Evolutionary conservation across 306 rosid species (phyloP).

Genomic region (Cucurbita pepo): DNA sequence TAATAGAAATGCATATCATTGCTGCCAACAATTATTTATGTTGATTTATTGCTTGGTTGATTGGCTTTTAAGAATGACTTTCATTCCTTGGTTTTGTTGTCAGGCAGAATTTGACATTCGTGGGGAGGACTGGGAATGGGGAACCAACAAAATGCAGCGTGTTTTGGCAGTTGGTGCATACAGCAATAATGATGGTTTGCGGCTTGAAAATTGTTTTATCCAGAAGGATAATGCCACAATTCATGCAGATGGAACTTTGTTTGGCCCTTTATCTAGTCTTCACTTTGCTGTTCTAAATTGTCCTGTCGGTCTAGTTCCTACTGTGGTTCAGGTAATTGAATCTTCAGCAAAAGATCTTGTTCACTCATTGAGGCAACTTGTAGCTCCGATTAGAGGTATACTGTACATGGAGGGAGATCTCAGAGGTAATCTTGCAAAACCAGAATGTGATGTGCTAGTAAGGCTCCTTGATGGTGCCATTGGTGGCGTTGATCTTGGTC

Average conservation of each 20-base stretch:
- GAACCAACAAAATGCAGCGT: constrained; percentile 72
- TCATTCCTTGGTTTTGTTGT: constrained; percentile 14
- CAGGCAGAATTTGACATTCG: constrained; percentile 89
- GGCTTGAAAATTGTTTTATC: constrained; percentile 51
- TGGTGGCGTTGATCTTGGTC: constrained; percentile 82
- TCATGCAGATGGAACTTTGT: constrained; percentile 90
- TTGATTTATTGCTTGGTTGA: constrained; percentile 6
- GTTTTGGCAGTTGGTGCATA: constrained; percentile 73
- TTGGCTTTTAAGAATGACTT: constrained; percentile 9
- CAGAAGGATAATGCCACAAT: constrained; percentile 86
- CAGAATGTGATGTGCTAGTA: constrained; percentile 92
- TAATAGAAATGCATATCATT: not conserved
- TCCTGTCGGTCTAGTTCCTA: constrained; percentile 81
- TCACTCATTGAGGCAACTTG: constrained; percentile 51
- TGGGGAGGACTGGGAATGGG: constrained; percentile 99
- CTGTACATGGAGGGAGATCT: constrained; percentile 99
- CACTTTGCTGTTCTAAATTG: constrained; percentile 87
- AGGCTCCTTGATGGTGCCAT: constrained; percentile 89
- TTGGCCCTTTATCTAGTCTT: constrained; percentile 75
- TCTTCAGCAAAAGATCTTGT: constrained; percentile 59
- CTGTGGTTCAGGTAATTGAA: constrained; percentile 61
- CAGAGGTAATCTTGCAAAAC: constrained; percentile 77
- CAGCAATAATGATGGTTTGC: constrained; percentile 65
- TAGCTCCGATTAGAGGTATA: constrained; percentile 70
- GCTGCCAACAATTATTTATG: not conserved